Evolutionary conservation across 805 yeast species (phyloP).

Genomic region (Candida oleophila): DNA sequence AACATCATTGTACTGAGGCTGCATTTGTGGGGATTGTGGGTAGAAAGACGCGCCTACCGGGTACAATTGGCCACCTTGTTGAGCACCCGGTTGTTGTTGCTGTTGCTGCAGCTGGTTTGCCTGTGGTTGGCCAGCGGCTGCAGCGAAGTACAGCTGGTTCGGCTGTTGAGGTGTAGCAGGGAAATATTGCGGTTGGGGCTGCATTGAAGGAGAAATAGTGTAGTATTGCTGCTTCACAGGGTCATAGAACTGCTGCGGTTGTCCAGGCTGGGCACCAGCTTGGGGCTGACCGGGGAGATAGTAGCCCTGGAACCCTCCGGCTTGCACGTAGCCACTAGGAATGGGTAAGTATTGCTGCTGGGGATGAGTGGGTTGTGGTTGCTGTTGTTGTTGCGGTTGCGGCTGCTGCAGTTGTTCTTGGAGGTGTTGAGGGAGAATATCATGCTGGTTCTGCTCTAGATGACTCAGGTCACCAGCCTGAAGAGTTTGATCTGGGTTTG

Average conservation of each 20-base stretch:
- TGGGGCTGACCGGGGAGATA: constrained; percentile 18
- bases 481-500: neutral
- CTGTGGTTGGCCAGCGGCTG: constrained; percentile 7
- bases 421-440: neutral
- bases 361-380: constrained; percentile 6
- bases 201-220: constrained; percentile 36
- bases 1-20: constrained; percentile 1
- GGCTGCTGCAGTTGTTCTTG: constrained; percentile 7
- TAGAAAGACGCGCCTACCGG: neutral
- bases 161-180: constrained; percentile 35
- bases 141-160: constrained; percentile 11
- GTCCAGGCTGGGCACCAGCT: constrained; percentile 20
- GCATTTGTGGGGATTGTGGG: constrained; percentile 5
- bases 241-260: constrained; percentile 20
- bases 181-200: constrained; percentile 35
- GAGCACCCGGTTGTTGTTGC: constrained; percentile 6
- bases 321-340: neutral
- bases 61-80: neutral
- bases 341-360: constrained; percentile 8
- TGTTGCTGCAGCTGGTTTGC: constrained; percentile 8
- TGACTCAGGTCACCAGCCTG: no score
- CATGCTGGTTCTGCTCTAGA: no score
- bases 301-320: constrained; percentile 12
- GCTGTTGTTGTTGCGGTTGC: constrained; percentile 8
- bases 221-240: constrained; percentile 45